phyloP scores from a whole-genome alignment of 1,284 basidiomycete species.

The Fomitiporia mediterranea region DNA sequence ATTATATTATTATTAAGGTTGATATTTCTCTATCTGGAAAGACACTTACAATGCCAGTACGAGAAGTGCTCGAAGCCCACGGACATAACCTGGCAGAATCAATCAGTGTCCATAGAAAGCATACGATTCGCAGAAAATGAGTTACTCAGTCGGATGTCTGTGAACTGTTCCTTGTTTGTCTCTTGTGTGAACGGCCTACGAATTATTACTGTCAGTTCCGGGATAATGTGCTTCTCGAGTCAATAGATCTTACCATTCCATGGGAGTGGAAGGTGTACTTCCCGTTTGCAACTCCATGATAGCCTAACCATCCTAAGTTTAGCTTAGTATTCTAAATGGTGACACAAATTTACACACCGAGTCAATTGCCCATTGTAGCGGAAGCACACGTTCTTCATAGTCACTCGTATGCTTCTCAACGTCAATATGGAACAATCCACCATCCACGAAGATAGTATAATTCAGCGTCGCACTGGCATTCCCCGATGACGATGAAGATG shows the following conservation, averaged over 20 bases:
- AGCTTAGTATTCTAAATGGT: not conserved
- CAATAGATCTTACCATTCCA: slow-evolving; percentile 45
- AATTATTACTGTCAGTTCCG: not conserved
- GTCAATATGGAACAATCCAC: slow-evolving; percentile 59
- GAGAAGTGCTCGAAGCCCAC: slow-evolving; percentile 55
- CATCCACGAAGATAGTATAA: slow-evolving; percentile 69
- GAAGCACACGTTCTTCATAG: slow-evolving; percentile 63
- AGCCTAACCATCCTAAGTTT: too few species aligned
- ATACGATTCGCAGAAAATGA: slow-evolving; percentile 18
- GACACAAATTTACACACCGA: slow-evolving; percentile 36
- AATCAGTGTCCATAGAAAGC: not conserved
- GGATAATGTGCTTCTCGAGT: not conserved
- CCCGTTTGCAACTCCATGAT: slow-evolving; percentile 65
- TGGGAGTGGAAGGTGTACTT: slow-evolving; percentile 44
- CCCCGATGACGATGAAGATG: slow-evolving; percentile 36
- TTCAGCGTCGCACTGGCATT: slow-evolving; percentile 43
- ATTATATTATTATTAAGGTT: not conserved
- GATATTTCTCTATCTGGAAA: not conserved
- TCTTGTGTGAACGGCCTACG: slow-evolving; percentile 58
- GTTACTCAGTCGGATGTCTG: slow-evolving; percentile 51
- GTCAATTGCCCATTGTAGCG: slow-evolving; percentile 76
- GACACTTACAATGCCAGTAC: slow-evolving; percentile 53
- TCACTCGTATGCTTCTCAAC: slow-evolving; percentile 63
- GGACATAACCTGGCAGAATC: slow-evolving; percentile 45
- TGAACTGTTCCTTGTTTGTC: slow-evolving; percentile 58